A percentile compares a stretch with the other conserved stretches of the same genome.
Conservation (phyloP, 2,329 filamentous ascomycete species). For the Aspergillus nomiae region DNA sequence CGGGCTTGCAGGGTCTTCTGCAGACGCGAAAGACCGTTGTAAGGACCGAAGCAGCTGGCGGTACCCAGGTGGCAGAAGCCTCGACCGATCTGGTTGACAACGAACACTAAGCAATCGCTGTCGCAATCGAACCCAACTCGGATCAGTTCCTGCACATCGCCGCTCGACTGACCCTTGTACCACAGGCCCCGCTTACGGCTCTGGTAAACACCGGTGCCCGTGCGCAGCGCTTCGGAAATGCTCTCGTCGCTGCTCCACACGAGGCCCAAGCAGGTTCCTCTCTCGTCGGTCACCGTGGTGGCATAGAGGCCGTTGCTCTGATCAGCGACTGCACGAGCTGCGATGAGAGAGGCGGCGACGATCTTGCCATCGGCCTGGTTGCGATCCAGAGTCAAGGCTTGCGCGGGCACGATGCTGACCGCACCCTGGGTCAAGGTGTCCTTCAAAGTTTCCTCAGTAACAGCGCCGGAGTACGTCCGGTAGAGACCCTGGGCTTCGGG, state of each 20-base stretch:
- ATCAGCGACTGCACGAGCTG: conserved; percentile 77
- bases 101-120: conserved; percentile 85
- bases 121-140: conserved; percentile 89
- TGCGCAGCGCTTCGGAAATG: conserved; percentile 80
- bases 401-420: conserved; percentile 75
- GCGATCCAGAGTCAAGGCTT: conserved; percentile 67
- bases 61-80: conserved; percentile 94
- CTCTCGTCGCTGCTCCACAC: conserved; percentile 95
- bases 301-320: conserved; percentile 80
- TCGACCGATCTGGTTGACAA: conserved; percentile 84
- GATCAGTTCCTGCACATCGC: conserved; percentile 87
- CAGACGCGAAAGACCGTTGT: conserved; percentile 77
- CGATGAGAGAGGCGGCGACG: conserved; percentile 70
- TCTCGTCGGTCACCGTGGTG: conserved; percentile 88
- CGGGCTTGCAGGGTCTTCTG: conserved; percentile 84
- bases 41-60: conserved; percentile 86
- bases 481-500: conserved; percentile 45
- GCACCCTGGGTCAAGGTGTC: conserved; percentile 53
- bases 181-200: conserved; percentile 93
- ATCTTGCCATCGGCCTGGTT: conserved; percentile 61
- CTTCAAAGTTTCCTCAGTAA: conserved; percentile 51
- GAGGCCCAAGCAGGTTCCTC: conserved; percentile 79
- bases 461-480: conserved; percentile 39
- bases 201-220: conserved; percentile 85
- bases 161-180: conserved; percentile 95